These are phyloP conservation scores for Sonneratia alba DNA, from an alignment of 345 rosid species.

Conservation along the genomic window DNA sequence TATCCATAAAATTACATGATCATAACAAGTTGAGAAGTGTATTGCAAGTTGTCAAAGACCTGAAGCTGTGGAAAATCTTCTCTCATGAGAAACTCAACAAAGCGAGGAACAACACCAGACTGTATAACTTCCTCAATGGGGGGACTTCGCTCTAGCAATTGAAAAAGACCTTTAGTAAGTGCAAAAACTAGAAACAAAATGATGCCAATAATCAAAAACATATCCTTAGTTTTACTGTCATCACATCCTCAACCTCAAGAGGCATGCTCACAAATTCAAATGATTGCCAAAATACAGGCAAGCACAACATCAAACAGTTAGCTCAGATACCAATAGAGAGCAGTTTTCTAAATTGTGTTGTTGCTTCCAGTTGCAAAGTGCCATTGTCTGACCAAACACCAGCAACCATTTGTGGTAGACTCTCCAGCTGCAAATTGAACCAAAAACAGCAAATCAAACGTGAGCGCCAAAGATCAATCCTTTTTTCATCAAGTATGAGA, in stretches of 20 bases:
- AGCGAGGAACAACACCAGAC: slow-evolving; percentile 73
- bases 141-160: slow-evolving; percentile 58
- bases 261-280: background rate
- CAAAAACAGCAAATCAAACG: background rate
- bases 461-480: background rate
- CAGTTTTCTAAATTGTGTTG: slow-evolving; percentile 78
- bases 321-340: slow-evolving; percentile 55
- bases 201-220: background rate
- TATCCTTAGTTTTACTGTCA: background rate
- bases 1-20: background rate
- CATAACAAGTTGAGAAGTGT: background rate
- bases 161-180: background rate
- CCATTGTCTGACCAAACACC: slow-evolving; percentile 54
- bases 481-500: background rate
- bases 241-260: background rate
- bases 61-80: slow-evolving; percentile 76
- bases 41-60: slow-evolving; percentile 22
- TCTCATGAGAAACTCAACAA: slow-evolving; percentile 79
- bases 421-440: slow-evolving; percentile 52
- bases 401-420: slow-evolving; percentile 61
- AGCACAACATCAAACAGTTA: background rate
- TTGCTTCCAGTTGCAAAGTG: slow-evolving; percentile 59
- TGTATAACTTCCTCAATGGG: slow-evolving; percentile 76
- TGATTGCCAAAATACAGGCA: background rate
- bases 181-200: background rate